Base-by-base conservation (phyloP, 1,284 basidiomycete genomes). In the Ustilago trichophora region DNA sequence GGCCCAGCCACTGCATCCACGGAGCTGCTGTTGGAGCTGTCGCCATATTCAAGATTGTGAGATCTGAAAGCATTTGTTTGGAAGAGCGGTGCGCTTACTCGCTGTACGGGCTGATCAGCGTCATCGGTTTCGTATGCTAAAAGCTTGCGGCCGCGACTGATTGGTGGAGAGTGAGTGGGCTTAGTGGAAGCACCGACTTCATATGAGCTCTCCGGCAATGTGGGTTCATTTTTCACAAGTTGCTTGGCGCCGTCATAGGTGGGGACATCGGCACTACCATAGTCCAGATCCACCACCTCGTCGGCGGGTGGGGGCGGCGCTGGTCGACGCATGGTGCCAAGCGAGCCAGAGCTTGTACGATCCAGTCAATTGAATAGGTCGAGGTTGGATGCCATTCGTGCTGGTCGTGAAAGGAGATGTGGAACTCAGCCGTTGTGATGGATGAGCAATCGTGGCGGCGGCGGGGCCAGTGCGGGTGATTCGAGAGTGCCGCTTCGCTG, bases 231-330 rank as follows among this genome's bases (percentile, higher is more conserved):
- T 19, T 27, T 26, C 22, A 15, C 19, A 6, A 21, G 16, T 6
- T 22, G 18, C 25, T 36, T 38, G 15, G 46, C 15, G 4, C 6
- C 29, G 34, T 22, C 36, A 2, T 25, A 22, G 10, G 24, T 13
- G 1, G 52, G 29, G 22, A 19, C 19, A 7, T 67, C 57, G 18
- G 64, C 57, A 8, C 47, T 55, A 36, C 64, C 64, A 26, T 67
- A 67, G 45, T 67, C 64, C 15, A 67, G 49, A 15, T 67, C 64
- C 11, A 60, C 34, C 40, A 52, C 57, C 11, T 66, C 63, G 5
- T 21, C 12, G 8, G 46, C 18, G 6, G 49, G 41, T 29, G 49
- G 49, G 25, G 60, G 53, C 33, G 45, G 50, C 40, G 45, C 53
- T 27, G 38, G 49, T 36, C 60, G 60, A 52, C 53, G 60, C 60